Base-by-base conservation (phyloP, 345 rosid species). In the Acer saccharum region DNA sequence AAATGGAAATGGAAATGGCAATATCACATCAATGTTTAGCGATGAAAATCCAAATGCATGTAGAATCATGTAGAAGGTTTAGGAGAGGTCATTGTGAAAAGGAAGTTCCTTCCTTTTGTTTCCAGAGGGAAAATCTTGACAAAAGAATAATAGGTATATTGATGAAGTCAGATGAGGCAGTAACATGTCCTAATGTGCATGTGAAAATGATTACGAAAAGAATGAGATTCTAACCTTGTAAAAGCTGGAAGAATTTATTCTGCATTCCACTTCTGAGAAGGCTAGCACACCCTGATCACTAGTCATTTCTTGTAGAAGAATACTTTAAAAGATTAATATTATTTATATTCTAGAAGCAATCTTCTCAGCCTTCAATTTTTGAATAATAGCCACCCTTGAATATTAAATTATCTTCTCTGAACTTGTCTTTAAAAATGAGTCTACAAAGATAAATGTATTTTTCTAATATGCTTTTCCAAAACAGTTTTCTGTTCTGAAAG, bases 1-100 rank as follows among this genome's bases (percentile, higher is more conserved):
- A 23, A 82, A 69, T 44, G 80, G 80, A 20, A 74, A 68, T 35
- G 74, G 78, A 17, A 89, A 76, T 64, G 84, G 87, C 48, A 91
- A 86, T 75, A 83, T 90, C 43, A 76, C 91, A 58, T 89, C 94
- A 11, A 86, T 92, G 23, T 92, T 92, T 72, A 92, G 97, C 11
- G 94, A 92, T 3, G 94, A 92, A 81, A 90, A 92, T 77, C 97
- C 92, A 16, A 86, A 92, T 75, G 91, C 94, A 16, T 90, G 92
- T 68, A 78, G 69, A 55, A 78, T 88, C 62, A 78, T 84, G 85
- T 90, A 89, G 76, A 80, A 65, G 72, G 65, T 23, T 23, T 27
- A 8, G 46, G 13, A 69, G 17, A 8, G 61, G 20, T 14, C 46
- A 23, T 21, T 25, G 63, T 66, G 54, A 62, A 68, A 58, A 43